Percentiles rank a stretch among this genome's conserved stretches.
phyloP scores from a whole-genome alignment of 495 filamentous ascomycete species.

The Podospora fimiseda region DNA sequence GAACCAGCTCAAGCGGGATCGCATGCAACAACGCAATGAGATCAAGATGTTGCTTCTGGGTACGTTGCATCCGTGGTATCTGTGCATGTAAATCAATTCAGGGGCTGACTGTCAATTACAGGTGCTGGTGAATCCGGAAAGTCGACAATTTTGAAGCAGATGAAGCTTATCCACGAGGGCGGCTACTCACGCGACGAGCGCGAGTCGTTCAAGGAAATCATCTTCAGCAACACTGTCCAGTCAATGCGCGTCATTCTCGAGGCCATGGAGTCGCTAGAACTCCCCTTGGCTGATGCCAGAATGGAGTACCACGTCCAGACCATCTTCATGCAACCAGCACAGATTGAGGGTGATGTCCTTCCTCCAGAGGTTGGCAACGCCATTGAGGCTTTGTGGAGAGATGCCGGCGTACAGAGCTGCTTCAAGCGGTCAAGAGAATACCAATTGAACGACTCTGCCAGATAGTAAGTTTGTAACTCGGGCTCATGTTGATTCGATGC shows the following conservation, averaged over 20 bases:
- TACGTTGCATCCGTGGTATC: constrained; percentile 46
- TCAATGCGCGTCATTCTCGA: constrained; percentile 95
- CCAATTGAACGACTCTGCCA: constrained; percentile 93
- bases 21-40: constrained; percentile 92
- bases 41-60: constrained; percentile 99
- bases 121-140: constrained; percentile 99
- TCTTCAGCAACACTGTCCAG: constrained; percentile 96
- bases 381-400: constrained; percentile 89
- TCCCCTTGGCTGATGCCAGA: constrained; percentile 78
- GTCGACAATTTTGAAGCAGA: constrained; percentile 98
- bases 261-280: constrained; percentile 89
- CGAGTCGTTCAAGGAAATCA: constrained; percentile 89
- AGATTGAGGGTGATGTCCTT: constrained; percentile 92
- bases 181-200: constrained; percentile 73
- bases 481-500: constrained; percentile 8
- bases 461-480: constrained; percentile 64
- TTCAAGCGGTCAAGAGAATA: constrained; percentile 95
- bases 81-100: not conserved
- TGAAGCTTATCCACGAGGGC: constrained; percentile 85
- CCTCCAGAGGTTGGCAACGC: constrained; percentile 91
- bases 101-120: constrained; percentile 33
- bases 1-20: constrained; percentile 92
- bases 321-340: constrained; percentile 90
- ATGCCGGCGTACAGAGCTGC: constrained; percentile 90
- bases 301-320: constrained; percentile 93